Conservation (phyloP, 164 flowering plant species). For the Santalum album region DNA sequence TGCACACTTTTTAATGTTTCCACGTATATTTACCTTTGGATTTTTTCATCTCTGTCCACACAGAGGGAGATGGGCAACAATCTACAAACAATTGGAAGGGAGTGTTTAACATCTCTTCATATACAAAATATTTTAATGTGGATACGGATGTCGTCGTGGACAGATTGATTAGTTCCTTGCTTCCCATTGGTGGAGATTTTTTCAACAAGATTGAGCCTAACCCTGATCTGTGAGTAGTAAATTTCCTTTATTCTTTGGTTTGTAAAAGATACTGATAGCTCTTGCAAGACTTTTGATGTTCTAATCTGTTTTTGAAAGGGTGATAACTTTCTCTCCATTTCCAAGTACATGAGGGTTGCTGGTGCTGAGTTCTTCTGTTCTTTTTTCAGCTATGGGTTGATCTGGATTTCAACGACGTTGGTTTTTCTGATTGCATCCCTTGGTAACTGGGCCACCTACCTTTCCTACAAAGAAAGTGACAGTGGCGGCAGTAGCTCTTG, state of each 20-base stretch:
- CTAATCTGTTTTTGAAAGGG: too few relatives aligned
- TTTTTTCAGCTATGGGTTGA: conserved; percentile 70
- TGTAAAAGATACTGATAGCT: too few relatives aligned
- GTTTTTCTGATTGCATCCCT: conserved; percentile 80
- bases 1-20: too few relatives aligned
- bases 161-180: conserved; percentile 65
- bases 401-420: conserved; percentile 90
- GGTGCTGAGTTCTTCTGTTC: conserved; percentile 8
- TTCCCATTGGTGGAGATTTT: conserved; percentile 69
- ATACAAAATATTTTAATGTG: conserved; percentile 84
- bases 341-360: too few relatives aligned
- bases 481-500: conserved; percentile 32
- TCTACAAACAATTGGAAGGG: conserved; percentile 69
- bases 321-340: too few relatives aligned
- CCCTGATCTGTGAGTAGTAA: conserved; percentile 84
- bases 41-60: conserved; percentile 4
- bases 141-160: conserved; percentile 82
- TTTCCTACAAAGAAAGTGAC: conserved; percentile 47
- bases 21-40: too few relatives aligned
- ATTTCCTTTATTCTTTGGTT: background rate
- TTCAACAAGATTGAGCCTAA: conserved; percentile 82
- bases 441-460: conserved; percentile 88
- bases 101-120: conserved; percentile 66
- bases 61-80: conserved; percentile 66
- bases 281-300: too few relatives aligned